Percentiles rank a stretch among this genome's conserved stretches.
phyloP scores from a whole-genome alignment of 331 rosid genomes.

The Pyracantha coccinea region DNA sequence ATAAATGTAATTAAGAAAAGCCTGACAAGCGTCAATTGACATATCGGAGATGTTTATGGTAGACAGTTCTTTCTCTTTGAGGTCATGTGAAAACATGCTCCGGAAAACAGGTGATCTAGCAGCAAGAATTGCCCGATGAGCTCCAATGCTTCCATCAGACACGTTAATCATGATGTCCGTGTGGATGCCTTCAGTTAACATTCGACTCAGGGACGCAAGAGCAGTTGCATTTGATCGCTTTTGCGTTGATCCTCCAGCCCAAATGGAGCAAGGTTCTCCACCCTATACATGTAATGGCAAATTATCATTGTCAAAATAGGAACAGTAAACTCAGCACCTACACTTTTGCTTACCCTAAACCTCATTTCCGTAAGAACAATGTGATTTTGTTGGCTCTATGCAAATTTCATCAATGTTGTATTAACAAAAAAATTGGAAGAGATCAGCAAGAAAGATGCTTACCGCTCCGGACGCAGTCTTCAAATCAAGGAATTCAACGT shows the following conservation, averaged over 20 bases:
- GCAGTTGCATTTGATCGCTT: slow-evolving; percentile 58
- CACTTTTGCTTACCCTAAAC: not conserved
- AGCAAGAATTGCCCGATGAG: slow-evolving; percentile 83
- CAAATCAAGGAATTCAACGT: slow-evolving; percentile 86
- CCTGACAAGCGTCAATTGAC: slow-evolving; percentile 76
- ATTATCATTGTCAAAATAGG: slow-evolving; percentile 2
- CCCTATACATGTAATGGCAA: slow-evolving; percentile 32
- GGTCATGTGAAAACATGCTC: slow-evolving; percentile 88
- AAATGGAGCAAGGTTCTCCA: slow-evolving; percentile 76
- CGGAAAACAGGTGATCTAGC: slow-evolving; percentile 77
- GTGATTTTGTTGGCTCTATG: not conserved
- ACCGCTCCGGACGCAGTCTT: slow-evolving; percentile 59
- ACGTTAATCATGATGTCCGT: slow-evolving; percentile 70
- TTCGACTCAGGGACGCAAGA: slow-evolving; percentile 52
- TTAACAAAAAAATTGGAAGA: not conserved
- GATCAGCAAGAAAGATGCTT: not conserved
- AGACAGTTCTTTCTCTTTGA: slow-evolving; percentile 75
- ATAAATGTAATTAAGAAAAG: slow-evolving; percentile 65
- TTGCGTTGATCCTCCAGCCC: slow-evolving; percentile 52
- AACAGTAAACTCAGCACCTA: not conserved
- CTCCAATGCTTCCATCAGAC: slow-evolving; percentile 73
- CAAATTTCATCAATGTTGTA: not conserved
- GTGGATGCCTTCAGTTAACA: slow-evolving; percentile 80
- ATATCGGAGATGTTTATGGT: slow-evolving; percentile 72
- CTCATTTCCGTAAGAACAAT: not conserved